phyloP scores from a whole-genome alignment of 495 filamentous ascomycete species.

The Penicillium manginii region DNA sequence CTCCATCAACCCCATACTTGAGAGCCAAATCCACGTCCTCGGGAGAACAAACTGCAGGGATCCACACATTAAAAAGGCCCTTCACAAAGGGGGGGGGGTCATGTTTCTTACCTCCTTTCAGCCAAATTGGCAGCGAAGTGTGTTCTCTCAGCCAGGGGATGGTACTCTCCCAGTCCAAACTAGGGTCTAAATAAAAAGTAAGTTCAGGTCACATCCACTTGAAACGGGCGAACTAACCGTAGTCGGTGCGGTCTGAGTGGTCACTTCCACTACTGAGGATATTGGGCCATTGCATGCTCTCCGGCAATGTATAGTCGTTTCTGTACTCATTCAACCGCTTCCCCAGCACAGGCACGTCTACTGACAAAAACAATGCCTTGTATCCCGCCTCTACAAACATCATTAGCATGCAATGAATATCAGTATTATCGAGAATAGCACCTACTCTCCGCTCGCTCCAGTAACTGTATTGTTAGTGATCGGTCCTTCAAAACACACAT shows the following conservation, averaged over 20 bases:
- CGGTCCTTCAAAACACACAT: slow-evolving; percentile 96
- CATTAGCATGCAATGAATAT: slow-evolving; percentile 14
- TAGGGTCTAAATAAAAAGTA: slow-evolving; percentile 72
- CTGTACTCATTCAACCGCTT: slow-evolving; percentile 55
- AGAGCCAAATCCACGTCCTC: slow-evolving; percentile 83
- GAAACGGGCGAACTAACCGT: slow-evolving; percentile 23
- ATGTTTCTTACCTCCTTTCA: slow-evolving; percentile 69
- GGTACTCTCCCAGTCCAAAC: slow-evolving; percentile 76
- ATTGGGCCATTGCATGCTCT: slow-evolving; percentile 38
- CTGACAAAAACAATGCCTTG: slow-evolving; percentile 92
- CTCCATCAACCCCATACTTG: slow-evolving; percentile 78
- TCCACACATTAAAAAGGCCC: neutral
- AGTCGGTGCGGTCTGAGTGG: slow-evolving; percentile 34
- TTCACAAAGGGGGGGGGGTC: neutral
- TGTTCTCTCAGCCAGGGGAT: slow-evolving; percentile 89
- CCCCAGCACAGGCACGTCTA: slow-evolving; percentile 87
- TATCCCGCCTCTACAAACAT: slow-evolving; percentile 70
- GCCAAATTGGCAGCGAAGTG: slow-evolving; percentile 88
- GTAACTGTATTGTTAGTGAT: slow-evolving; percentile 78
- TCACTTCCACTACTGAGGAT: slow-evolving; percentile 35
- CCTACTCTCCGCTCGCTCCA: slow-evolving; percentile 77
- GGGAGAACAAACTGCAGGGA: slow-evolving; percentile 61
- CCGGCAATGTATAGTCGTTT: slow-evolving; percentile 47
- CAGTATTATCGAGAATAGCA: neutral
- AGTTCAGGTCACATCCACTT: neutral